phyloP scores from a whole-genome alignment of 1,139 yeast species.

The Geotrichum klebahnii region DNA sequence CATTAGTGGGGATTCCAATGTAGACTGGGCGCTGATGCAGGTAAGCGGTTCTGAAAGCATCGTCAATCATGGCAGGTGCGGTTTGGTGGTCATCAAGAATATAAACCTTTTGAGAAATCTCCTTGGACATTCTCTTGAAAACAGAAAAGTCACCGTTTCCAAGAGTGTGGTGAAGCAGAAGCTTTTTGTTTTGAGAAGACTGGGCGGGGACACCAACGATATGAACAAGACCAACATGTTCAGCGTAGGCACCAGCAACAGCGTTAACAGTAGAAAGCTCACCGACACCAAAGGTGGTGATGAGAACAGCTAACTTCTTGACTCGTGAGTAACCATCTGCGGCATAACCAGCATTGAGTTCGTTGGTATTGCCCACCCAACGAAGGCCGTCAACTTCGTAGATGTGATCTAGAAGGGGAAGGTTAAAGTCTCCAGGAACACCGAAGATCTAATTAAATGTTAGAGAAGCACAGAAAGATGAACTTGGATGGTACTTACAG shows the following conservation, averaged over 20 bases:
- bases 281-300: conserved; percentile 72
- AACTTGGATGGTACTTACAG: conserved; percentile 28
- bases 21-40: conserved; percentile 77
- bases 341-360: conserved; percentile 55
- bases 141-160: conserved; percentile 85
- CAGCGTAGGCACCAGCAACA: conserved; percentile 64
- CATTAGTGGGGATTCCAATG: conserved; percentile 76
- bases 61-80: conserved; percentile 69
- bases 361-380: conserved; percentile 49
- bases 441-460: conserved; percentile 43
- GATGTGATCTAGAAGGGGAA: conserved; percentile 52
- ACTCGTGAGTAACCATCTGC: conserved; percentile 67
- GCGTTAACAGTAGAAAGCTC: conserved; percentile 67
- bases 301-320: conserved; percentile 53
- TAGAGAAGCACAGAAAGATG: neutral
- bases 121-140: conserved; percentile 58
- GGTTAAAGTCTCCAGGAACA: conserved; percentile 35
- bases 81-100: conserved; percentile 56
- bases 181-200: conserved; percentile 60
- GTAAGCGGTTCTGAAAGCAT: conserved; percentile 69
- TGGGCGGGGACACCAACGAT: conserved; percentile 62
- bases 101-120: conserved; percentile 63
- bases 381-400: conserved; percentile 44
- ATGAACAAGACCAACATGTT: conserved; percentile 58
- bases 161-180: conserved; percentile 59